phyloP scores from a whole-genome alignment of 2,329 filamentous ascomycete species.

The Stachybotrys elegans region DNA sequence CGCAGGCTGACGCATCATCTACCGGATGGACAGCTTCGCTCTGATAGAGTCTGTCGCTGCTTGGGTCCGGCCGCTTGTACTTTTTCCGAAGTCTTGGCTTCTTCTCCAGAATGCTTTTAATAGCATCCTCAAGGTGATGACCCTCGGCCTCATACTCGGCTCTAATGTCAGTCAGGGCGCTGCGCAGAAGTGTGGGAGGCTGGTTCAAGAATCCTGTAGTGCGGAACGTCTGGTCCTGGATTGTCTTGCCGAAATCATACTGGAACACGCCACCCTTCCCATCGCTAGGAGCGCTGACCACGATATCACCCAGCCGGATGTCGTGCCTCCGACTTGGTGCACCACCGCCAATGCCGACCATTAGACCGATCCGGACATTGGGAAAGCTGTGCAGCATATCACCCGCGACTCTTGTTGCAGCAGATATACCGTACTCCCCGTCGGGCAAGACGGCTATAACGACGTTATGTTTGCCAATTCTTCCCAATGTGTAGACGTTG shows the following conservation, averaged over 20 bases:
- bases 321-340: constrained; percentile 25
- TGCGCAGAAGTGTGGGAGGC: constrained; percentile 9
- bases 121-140: constrained; percentile 8
- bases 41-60: constrained; percentile 9
- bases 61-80: constrained; percentile 3
- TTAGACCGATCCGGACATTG: constrained; percentile 21
- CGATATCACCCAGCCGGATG: constrained; percentile 22
- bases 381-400: constrained; percentile 25
- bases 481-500: constrained; percentile 25
- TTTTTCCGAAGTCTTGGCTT: constrained; percentile 6
- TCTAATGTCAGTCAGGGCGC: constrained; percentile 8
- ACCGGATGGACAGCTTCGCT: constrained; percentile 4
- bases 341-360: constrained; percentile 31
- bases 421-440: constrained; percentile 18
- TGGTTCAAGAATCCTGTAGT: constrained; percentile 10
- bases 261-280: constrained; percentile 16
- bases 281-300: constrained; percentile 10
- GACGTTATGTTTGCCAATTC: constrained; percentile 27
- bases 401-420: constrained; percentile 18
- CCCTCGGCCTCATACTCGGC: constrained; percentile 7
- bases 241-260: constrained; percentile 17
- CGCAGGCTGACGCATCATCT: background rate
- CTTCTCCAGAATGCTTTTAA: constrained; percentile 4
- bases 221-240: constrained; percentile 11
- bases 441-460: constrained; percentile 23